A percentile compares a stretch with the other conserved stretches of the same genome.
These are phyloP conservation scores for Metschnikowia proteae DNA, from an alignment of 805 yeast genomes.

Conservation along the genomic window DNA sequence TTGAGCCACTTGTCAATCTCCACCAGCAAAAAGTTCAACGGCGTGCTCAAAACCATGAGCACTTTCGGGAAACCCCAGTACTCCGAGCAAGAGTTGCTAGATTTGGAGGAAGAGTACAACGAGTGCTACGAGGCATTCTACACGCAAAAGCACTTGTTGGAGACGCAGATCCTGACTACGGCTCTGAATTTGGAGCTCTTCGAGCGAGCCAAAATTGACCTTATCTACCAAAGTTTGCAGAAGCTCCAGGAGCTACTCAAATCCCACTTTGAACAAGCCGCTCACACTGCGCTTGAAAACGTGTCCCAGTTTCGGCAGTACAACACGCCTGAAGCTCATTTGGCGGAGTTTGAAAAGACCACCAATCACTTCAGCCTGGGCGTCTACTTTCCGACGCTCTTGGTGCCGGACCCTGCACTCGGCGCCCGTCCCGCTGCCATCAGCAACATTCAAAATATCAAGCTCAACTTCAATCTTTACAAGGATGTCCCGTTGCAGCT, in stretches of 20 bases:
- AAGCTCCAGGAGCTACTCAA: conserved; percentile 33
- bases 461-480: conserved; percentile 34
- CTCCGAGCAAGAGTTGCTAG: conserved; percentile 23
- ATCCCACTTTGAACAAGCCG: not conserved
- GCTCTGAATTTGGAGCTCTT: conserved; percentile 29
- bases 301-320: not conserved
- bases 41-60: conserved; percentile 32
- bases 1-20: conserved; percentile 22
- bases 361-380: conserved; percentile 32
- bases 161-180: conserved; percentile 22
- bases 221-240: conserved; percentile 31
- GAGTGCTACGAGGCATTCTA: conserved; percentile 35
- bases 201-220: conserved; percentile 32
- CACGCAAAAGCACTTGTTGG: conserved; percentile 28
- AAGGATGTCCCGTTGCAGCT: conserved; percentile 40
- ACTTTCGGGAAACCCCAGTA: conserved; percentile 29
- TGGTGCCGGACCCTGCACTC: conserved; percentile 27
- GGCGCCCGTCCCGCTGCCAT: not conserved
- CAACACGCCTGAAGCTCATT: conserved; percentile 1
- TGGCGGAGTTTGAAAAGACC: conserved; percentile 18
- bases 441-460: conserved; percentile 34
- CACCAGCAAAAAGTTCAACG: conserved; percentile 28
- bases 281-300: not conserved
- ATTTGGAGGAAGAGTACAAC: conserved; percentile 30
- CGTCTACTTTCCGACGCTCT: conserved; percentile 35